Evolutionary conservation across 1,139 yeast genomes (phyloP), one percentile per base, ranked within the genome.

Genomic region (Kluyveromyces sp.): DNA sequence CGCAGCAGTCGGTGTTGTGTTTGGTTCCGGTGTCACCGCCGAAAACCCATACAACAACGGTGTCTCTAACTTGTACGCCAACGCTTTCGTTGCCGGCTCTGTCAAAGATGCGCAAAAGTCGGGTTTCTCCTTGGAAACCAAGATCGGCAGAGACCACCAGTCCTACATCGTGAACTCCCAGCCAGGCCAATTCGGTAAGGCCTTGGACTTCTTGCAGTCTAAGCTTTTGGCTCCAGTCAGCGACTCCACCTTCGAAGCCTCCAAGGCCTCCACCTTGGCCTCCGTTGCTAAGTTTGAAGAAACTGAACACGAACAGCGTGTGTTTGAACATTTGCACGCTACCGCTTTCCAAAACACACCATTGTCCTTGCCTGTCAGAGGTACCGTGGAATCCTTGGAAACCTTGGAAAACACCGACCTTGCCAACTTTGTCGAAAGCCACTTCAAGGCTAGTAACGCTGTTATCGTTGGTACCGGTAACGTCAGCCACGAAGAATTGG

Each of bases 281-380:
- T 56, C 66, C 43, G 69, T 74, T 51, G 71, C 67, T 38, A 48
- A 55, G 37, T 63, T 71, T 40, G 73, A 70, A 54, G 60, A 57
- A 39, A 53, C 43, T 20, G 54, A 64, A 48, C 68, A 64, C 44
- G 57, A 63, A 26, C 57, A 55, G 36, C 64, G 66, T 71, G 83
- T 80, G 41, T 61, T 78, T 55, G 85, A 81, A 67, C 94, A 84
- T 67, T 74, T 83, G 70, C 77, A 78, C 58, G 76, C 88, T 49
- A 75, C 88, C 49, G 94, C 94, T 45, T 84, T 76, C 83, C 94
- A 83, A 69, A 86, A 87, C 59, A 80, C 85, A 58, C 80, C 92
- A 19, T 72, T 83, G 56, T 83, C 82, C 44, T 71, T 83, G 64
- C 94, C 94, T 65, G 72, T 75, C 44, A 70, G 73, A 56, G 94